phyloP scores from a whole-genome alignment of 208 protist species.

The Wallacemonas rigidus region DNA sequence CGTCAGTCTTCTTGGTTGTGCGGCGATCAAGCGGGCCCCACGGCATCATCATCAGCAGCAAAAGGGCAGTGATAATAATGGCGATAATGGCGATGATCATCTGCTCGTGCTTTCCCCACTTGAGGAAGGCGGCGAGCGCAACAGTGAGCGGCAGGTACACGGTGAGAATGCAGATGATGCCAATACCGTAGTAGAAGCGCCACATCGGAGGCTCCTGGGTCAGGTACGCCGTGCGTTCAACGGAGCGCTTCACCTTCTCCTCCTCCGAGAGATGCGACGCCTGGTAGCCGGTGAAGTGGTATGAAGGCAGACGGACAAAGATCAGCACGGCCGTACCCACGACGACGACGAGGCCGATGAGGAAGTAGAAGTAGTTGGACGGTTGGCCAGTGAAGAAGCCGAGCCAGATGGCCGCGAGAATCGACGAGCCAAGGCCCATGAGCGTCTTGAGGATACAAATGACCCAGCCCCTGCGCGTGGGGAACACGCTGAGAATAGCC shows the following conservation, averaged over 20 bases:
- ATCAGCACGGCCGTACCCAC: constrained; percentile 21
- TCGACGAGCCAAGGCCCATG: constrained; percentile 56
- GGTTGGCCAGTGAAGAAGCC: constrained; percentile 41
- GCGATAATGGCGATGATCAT: constrained; percentile 34
- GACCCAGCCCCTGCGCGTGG: constrained; percentile 41
- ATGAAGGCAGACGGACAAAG: constrained; percentile 39
- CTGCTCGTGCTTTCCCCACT: constrained; percentile 21
- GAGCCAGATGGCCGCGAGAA: constrained; percentile 40
- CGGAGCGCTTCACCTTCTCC: constrained; percentile 21
- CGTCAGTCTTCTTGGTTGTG: constrained; percentile 4
- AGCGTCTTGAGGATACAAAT: constrained; percentile 63
- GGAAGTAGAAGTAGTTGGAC: constrained; percentile 37
- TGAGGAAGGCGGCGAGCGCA: constrained; percentile 43
- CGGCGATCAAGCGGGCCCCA: constrained; percentile 12
- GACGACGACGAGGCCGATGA: constrained; percentile 15
- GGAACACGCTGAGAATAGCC: constrained; percentile 58
- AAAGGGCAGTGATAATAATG: constrained; percentile 10
- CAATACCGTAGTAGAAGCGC: constrained; percentile 40
- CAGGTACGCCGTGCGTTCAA: constrained; percentile 27
- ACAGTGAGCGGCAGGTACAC: constrained; percentile 54
- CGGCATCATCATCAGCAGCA: constrained; percentile 18
- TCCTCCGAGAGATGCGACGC: constrained; percentile 19
- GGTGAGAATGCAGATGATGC: constrained; percentile 39
- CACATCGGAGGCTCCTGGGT: constrained; percentile 31
- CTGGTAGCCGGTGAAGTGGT: constrained; percentile 38